Evolutionary conservation across 2,329 filamentous ascomycete genomes (phyloP), one percentile per base, ranked within the genome.

Genomic region (Fusarium sp.): DNA sequence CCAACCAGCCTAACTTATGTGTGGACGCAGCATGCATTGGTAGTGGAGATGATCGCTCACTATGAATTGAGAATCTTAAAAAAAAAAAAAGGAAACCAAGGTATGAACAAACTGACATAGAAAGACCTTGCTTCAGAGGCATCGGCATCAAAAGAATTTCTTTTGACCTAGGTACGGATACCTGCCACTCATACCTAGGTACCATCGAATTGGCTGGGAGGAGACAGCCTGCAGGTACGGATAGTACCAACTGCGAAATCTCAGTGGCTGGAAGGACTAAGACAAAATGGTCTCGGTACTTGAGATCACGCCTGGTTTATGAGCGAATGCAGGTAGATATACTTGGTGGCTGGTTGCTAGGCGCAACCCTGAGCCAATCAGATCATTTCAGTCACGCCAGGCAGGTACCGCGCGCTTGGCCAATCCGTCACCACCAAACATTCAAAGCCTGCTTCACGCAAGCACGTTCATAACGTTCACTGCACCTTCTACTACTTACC

Each of bases 331-430:
- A 71, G 53, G 66, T 70, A 67, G 42, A 62, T 62, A 46, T 69
- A 70, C 68, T 39, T 56, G 20, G 36, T 36, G 38, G 62, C 49
- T 70, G 71, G 77, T 78, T 79, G 77, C 77, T 59, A 70, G 66
- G 50, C 63, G 74, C 65, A 73, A 70, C 66, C 46, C 66, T 54
- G 18, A 29, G 35, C 65, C 66, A 68, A 68, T 69, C 50, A 68
- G 17, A 47, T 25, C 35, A 29, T 4, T 11, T 8, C 15, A 27
- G 31, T 12, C 35, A 52, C 27, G 39, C 39, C 33, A 57, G 65
- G 39, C 45, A 68, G 65, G 65, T 73, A 73, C 71, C 74, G 74
- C 73, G 73, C 74, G 74, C 74, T 72, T 75, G 65, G 65, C 65
- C 50, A 70, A 61, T 46, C 63, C 59, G 65, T 72, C 65, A 75